Conservation (phyloP, 495 filamentous ascomycete species). For the Mycothermus thermophilus region DNA sequence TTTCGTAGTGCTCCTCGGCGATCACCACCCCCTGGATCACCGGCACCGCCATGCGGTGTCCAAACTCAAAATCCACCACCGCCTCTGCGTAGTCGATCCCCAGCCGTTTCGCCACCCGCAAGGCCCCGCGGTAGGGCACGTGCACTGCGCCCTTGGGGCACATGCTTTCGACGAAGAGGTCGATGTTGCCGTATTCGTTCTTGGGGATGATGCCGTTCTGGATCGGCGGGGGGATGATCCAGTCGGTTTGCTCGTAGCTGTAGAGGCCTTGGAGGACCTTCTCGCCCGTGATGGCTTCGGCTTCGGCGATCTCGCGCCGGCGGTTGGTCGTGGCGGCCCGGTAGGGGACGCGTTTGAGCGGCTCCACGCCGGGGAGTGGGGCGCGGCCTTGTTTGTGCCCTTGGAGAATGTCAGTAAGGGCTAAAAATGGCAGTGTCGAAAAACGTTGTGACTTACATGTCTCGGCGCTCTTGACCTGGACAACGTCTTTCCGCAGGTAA, state of each 20-base stretch:
- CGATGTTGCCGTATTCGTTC: conserved; percentile 93
- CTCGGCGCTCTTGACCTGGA: conserved; percentile 77
- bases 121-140: conserved; percentile 61
- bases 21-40: conserved; percentile 84
- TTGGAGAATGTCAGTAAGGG: too few relatives aligned
- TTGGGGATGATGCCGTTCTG: conserved; percentile 76
- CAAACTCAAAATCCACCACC: conserved; percentile 94
- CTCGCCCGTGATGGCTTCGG: conserved; percentile 58
- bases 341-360: conserved; percentile 77
- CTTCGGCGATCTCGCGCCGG: conserved; percentile 80
- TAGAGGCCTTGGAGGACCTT: conserved; percentile 82
- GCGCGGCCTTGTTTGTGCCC: conserved; percentile 95
- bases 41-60: conserved; percentile 80
- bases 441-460: too few relatives aligned
- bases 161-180: conserved; percentile 90
- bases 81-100: conserved; percentile 87
- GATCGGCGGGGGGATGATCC: conserved; percentile 79
- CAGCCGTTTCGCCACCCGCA: conserved; percentile 66
- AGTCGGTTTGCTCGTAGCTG: conserved; percentile 74
- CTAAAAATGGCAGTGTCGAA: too few relatives aligned
- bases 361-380: conserved; percentile 50
- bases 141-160: conserved; percentile 77
- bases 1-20: conserved; percentile 60
- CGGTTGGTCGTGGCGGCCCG: conserved; percentile 80
- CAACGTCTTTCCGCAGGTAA: conserved; percentile 65